Evolutionary conservation across 768 basidiomycete species (phyloP).

Genomic region (Chlorophyllum brunneum): DNA sequence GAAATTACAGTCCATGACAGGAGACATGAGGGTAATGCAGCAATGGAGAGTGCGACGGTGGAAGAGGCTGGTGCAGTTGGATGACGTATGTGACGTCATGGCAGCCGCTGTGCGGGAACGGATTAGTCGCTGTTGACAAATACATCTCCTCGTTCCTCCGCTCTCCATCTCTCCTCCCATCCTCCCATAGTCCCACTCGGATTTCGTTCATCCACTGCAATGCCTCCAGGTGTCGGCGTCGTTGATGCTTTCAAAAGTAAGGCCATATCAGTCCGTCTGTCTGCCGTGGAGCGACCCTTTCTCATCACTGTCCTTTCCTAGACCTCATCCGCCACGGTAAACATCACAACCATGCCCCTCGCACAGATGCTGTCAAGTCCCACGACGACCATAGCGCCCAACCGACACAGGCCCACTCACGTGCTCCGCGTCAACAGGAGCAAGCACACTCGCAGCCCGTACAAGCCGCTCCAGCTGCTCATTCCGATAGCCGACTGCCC

Average conservation of each 20-base stretch:
- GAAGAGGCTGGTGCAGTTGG: no score
- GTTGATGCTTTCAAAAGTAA: constrained; percentile 89
- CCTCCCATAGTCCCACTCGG: neutral
- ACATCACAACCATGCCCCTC: constrained; percentile 43
- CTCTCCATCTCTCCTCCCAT: neutral
- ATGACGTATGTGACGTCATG: constrained; percentile 12
- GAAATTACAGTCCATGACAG: neutral
- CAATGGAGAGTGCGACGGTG: no score
- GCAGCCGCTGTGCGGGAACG: neutral
- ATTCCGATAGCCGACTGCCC: constrained; percentile 20
- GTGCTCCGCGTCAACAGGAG: constrained; percentile 27
- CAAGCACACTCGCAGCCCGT: constrained; percentile 25
- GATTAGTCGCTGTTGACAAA: constrained; percentile 2
- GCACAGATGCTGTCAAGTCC: constrained; percentile 9
- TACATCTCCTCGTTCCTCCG: neutral
- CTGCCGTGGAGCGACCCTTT: constrained; percentile 7
- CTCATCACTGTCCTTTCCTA: constrained; percentile 27
- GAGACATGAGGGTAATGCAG: no score
- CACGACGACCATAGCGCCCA: constrained; percentile 19
- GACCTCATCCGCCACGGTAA: constrained; percentile 85
- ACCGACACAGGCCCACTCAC: constrained; percentile 20
- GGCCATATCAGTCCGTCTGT: constrained; percentile 18
- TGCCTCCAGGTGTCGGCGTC: constrained; percentile 61
- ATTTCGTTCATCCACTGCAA: constrained; percentile 20
- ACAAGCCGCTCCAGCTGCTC: constrained; percentile 16